These are phyloP conservation scores for Gloeostereum incarnatum DNA, from an alignment of 768 basidiomycete genomes.

Conservation along the genomic window DNA sequence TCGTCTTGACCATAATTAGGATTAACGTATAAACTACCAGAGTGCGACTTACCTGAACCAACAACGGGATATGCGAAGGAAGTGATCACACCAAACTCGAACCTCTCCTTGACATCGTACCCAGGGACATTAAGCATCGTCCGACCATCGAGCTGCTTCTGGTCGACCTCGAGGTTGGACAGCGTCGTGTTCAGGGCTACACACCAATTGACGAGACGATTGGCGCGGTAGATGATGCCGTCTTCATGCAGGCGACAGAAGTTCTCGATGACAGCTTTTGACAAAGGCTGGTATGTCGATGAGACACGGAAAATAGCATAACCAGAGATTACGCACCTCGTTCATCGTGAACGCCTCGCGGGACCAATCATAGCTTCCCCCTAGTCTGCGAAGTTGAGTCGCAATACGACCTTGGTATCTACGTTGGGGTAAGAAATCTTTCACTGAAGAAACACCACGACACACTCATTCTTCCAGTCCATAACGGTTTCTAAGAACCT, in stretches of 20 bases:
- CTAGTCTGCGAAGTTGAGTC: slow-evolving; percentile 78
- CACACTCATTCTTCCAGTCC: slow-evolving; percentile 97
- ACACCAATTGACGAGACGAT: slow-evolving; percentile 98
- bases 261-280: slow-evolving; percentile 83
- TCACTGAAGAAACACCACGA: slow-evolving; percentile 9
- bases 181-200: slow-evolving; percentile 91
- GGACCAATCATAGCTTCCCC: slow-evolving; percentile 93
- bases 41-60: slow-evolving; percentile 49
- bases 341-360: slow-evolving; percentile 95
- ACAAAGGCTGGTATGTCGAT: slow-evolving; percentile 39
- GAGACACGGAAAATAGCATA: slow-evolving; percentile 1
- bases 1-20: slow-evolving; percentile 46
- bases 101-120: slow-evolving; percentile 90
- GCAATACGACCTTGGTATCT: slow-evolving; percentile 95
- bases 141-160: slow-evolving; percentile 78
- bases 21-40: not conserved
- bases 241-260: slow-evolving; percentile 91
- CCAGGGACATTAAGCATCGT: slow-evolving; percentile 88
- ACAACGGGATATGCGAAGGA: slow-evolving; percentile 95
- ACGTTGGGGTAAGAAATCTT: not conserved
- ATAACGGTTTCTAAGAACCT: slow-evolving; percentile 84
- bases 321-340: slow-evolving; percentile 37
- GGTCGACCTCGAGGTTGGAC: slow-evolving; percentile 98
- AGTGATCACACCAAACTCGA: slow-evolving; percentile 94
- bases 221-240: slow-evolving; percentile 89